Evolutionary conservation across 2,329 filamentous ascomycete genomes (phyloP), one percentile per base, ranked within the genome.

Genomic region (Botrytis deweyae): DNA sequence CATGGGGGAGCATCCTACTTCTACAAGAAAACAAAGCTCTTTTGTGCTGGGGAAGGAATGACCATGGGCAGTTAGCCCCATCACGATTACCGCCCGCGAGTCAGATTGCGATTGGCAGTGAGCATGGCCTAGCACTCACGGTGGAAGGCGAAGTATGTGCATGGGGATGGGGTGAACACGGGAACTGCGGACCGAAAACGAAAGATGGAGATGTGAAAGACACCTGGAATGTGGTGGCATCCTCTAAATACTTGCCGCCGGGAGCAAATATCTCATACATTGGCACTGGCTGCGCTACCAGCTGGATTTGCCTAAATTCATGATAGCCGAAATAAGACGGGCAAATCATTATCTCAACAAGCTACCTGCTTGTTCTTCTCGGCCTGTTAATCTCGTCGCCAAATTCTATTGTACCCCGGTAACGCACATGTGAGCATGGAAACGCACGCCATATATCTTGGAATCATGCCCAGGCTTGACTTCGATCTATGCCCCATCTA

Each of bases 101-200:
- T 16, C 84, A 85, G 38, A 87, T 98, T n/a, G 92, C 93, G 4
- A 88, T 92, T 64, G 96, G 96, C 0, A 98, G 95, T 80, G 96
- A 98, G 82, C 96, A 99, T 82, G 90, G 89, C n/a, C 83, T 98
- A 76, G 93, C 90, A 14, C 82, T 95, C 40, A 90, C 92, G 0
- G 83, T 83, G 16, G 85, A 87, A 33, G 89, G 89, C 1, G 88
- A 91, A 69, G 89, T 97, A 1, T 83, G 97, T 67, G 89, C 93
- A 1, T 98, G 95, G 94, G 96, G 96, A 33, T 99, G 96, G 96
- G 95, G 94, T 2, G 95, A 98, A 83, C 96, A 99, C 83, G 96
- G 96, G 1, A 99, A 99, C 81, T 99, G 96, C 81, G 96, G 96
- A 4, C 88, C 89, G 52, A 85, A 87, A 61, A 85, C 84, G 20